These are phyloP conservation scores for Asterella californica DNA, from an alignment of 225 moss, liverwort and hornwort species.

Conservation along the genomic window DNA sequence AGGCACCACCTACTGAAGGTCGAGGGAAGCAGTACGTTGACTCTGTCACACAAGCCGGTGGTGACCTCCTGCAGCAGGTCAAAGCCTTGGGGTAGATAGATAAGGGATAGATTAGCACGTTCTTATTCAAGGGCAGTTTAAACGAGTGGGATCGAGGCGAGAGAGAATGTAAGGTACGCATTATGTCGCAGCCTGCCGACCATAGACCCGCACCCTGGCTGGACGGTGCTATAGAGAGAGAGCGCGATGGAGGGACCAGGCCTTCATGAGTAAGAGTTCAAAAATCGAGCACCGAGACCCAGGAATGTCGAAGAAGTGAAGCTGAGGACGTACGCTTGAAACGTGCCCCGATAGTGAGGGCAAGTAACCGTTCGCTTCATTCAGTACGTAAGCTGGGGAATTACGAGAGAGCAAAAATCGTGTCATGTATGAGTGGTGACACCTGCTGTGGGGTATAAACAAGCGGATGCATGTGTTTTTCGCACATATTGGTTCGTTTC, in stretches of 20 bases:
- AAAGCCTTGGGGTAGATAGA: background rate
- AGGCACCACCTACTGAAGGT: no score
- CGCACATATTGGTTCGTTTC: background rate
- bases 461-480: background rate
- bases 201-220: no score
- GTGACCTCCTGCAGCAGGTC: background rate
- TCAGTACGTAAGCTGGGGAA: background rate
- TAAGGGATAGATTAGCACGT: background rate
- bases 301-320: background rate
- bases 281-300: no score
- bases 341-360: background rate
- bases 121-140: background rate
- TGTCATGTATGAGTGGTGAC: background rate
- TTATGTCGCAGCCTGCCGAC: no score
- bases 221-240: background rate
- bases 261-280: no score
- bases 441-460: background rate
- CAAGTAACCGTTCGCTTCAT: no score
- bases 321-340: background rate
- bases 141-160: no score
- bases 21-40: no score
- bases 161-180: background rate
- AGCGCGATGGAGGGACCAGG: background rate
- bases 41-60: no score
- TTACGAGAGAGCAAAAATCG: background rate